A percentile compares a stretch with the other conserved stretches of the same genome.
phyloP scores from a whole-genome alignment of 2,329 filamentous ascomycete genomes.

The Dothistroma pini region DNA sequence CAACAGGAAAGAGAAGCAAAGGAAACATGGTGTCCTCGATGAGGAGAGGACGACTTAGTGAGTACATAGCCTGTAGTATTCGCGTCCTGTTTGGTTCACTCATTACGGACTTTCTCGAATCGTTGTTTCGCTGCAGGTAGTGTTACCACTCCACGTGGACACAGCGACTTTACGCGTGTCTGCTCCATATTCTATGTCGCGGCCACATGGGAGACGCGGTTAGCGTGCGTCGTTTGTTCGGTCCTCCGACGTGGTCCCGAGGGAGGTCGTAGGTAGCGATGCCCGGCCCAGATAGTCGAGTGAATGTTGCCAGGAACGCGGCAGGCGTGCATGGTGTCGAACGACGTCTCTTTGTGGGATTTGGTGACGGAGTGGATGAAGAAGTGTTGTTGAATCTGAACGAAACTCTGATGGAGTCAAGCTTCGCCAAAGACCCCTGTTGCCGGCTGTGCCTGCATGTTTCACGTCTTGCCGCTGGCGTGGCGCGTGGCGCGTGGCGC shows the following conservation, averaged over 20 bases:
- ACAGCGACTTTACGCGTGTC: slow-evolving; percentile 1
- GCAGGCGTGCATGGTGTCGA: neutral
- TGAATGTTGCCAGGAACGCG: neutral
- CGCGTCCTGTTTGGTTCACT: neutral
- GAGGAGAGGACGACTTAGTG: neutral
- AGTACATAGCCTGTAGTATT: neutral
- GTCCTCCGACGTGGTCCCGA: slow-evolving; percentile 4
- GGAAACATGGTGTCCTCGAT: neutral
- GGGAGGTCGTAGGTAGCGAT: neutral
- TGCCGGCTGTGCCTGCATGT: neutral
- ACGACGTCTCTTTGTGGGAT: neutral
- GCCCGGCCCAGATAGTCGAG: neutral
- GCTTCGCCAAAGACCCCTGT: neutral
- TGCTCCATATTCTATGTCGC: neutral
- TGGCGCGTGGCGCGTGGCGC: no score
- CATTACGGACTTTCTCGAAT: neutral
- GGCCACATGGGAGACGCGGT: neutral
- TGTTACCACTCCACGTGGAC: neutral
- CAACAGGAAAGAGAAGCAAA: neutral
- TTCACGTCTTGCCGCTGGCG: neutral
- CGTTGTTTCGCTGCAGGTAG: neutral
- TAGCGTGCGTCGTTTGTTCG: slow-evolving; percentile 1
- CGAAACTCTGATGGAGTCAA: neutral
- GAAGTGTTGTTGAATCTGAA: neutral
- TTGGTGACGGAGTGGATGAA: neutral